Conservation (phyloP, 2,329 filamentous ascomycete species). For the Venturia pyrina region DNA sequence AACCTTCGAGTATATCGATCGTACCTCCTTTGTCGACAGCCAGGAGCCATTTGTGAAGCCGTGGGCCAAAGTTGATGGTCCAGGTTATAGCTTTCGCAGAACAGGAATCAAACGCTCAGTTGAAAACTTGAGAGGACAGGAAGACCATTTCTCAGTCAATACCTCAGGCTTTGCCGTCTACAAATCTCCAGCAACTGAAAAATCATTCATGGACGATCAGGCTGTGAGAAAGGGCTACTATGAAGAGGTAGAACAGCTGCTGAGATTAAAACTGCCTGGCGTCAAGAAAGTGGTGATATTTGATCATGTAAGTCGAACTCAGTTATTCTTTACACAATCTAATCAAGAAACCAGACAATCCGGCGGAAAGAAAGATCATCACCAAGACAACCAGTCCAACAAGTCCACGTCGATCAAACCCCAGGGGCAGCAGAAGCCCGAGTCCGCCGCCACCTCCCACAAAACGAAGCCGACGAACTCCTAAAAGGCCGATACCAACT, state of each 20-base stretch:
- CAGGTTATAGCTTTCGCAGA: constrained; percentile 44
- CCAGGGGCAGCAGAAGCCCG: constrained; percentile 50
- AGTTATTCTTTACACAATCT: not conserved
- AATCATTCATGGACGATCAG: constrained; percentile 44
- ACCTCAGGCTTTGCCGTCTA: constrained; percentile 49
- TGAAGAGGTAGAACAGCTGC: constrained; percentile 47
- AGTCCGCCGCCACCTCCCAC: constrained; percentile 50
- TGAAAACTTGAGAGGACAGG: constrained; percentile 43
- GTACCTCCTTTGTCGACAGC: constrained; percentile 34
- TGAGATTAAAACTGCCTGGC: constrained; percentile 44
- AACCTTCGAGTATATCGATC: constrained; percentile 52
- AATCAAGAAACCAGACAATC: constrained; percentile 38
- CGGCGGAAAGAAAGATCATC: constrained; percentile 44
- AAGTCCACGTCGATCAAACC: constrained; percentile 65
- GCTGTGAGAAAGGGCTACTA: constrained; percentile 51
- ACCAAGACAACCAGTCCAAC: constrained; percentile 55
- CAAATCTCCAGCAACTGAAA: constrained; percentile 42
- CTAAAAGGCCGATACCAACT: constrained; percentile 52
- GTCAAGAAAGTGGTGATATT: constrained; percentile 58
- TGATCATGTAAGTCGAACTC: constrained; percentile 41
- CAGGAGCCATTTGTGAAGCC: constrained; percentile 33
- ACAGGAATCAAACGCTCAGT: constrained; percentile 39
- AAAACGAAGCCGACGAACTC: constrained; percentile 46
- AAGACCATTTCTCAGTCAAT: constrained; percentile 45
- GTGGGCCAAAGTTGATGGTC: constrained; percentile 56